Percentiles rank a stretch among this genome's conserved stretches.
These are phyloP conservation scores for Spathaspora girioi DNA, from an alignment of 805 yeast species.

Conservation along the genomic window DNA sequence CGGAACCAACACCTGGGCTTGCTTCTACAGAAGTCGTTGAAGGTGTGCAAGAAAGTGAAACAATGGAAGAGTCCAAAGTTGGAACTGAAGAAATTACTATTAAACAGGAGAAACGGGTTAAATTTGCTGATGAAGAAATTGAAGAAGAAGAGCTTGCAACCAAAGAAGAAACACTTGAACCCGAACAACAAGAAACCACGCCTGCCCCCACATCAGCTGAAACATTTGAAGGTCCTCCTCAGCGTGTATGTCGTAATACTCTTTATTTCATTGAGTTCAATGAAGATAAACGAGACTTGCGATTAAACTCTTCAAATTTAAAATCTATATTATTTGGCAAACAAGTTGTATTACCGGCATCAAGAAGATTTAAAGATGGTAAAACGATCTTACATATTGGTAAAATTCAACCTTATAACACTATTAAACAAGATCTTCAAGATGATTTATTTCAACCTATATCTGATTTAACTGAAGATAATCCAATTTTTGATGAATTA, in stretches of 20 bases:
- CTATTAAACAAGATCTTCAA: slow-evolving; percentile 13
- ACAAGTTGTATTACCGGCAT: slow-evolving; percentile 50
- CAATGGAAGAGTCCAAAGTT: background rate
- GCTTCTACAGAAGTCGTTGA: background rate
- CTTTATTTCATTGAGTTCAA: slow-evolving; percentile 52
- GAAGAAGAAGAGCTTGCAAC: slow-evolving; percentile 4
- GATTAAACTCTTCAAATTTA: slow-evolving; percentile 24
- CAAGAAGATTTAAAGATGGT: slow-evolving; percentile 50
- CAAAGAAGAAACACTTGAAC: slow-evolving; percentile 6
- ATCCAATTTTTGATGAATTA: slow-evolving; percentile 39
- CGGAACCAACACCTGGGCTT: no score
- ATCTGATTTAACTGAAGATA: slow-evolving; percentile 31
- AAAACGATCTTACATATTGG: slow-evolving; percentile 48
- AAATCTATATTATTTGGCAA: slow-evolving; percentile 53
- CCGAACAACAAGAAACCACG: slow-evolving; percentile 2
- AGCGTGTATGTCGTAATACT: slow-evolving; percentile 52
- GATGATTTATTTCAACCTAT: slow-evolving; percentile 33
- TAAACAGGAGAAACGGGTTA: slow-evolving; percentile 15
- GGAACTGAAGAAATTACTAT: background rate
- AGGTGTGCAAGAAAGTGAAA: background rate
- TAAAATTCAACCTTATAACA: slow-evolving; percentile 32
- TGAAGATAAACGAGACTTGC: slow-evolving; percentile 21
- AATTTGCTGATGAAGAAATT: slow-evolving; percentile 17
- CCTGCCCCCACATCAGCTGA: slow-evolving; percentile 12
- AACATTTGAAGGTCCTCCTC: slow-evolving; percentile 66